Percentiles rank a stretch among this genome's conserved stretches.
Evolutionary conservation across 2,329 filamentous ascomycete species (phyloP).

Genomic region (Penicillium sp.): DNA sequence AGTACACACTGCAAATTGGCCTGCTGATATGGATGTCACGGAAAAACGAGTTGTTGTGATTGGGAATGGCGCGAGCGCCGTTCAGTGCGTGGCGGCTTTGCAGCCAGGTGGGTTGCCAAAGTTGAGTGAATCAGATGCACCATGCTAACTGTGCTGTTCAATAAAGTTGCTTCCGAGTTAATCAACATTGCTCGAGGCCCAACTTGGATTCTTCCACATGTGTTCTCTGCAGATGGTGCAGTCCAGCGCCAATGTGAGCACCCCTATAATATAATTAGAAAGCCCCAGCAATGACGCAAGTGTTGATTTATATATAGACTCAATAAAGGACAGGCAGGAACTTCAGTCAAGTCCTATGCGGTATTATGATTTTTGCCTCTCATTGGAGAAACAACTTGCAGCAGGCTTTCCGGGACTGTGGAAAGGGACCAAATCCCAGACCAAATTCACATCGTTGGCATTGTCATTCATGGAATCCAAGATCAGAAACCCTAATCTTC

Average conservation of each 20-base stretch:
- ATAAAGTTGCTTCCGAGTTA: neutral
- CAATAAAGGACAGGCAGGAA: neutral
- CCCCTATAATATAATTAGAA: neutral
- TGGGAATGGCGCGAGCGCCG: conserved; percentile 6
- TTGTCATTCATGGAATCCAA: conserved; percentile 8
- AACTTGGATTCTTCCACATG: conserved; percentile 8
- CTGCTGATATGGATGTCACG: neutral
- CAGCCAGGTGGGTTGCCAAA: conserved; percentile 3
- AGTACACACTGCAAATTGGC: conserved; percentile 38
- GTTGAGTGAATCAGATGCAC: neutral
- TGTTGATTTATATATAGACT: neutral
- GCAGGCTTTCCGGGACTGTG: conserved; percentile 4
- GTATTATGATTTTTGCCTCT: conserved; percentile 4
- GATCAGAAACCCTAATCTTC: neutral
- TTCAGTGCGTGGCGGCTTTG: conserved; percentile 6
- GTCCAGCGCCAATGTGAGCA: conserved; percentile 6
- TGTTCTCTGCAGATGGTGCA: neutral
- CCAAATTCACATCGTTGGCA: conserved; percentile 6
- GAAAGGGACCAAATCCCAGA: conserved; percentile 5
- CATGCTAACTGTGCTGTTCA: neutral
- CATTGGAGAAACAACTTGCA: conserved; percentile 1
- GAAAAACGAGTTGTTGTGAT: conserved; percentile 5
- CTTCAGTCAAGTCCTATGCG: neutral
- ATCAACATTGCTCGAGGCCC: conserved; percentile 6
- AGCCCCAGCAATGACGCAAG: too few species aligned